phyloP scores from a whole-genome alignment of 495 filamentous ascomycete genomes.

The Terfezia boudieri region DNA sequence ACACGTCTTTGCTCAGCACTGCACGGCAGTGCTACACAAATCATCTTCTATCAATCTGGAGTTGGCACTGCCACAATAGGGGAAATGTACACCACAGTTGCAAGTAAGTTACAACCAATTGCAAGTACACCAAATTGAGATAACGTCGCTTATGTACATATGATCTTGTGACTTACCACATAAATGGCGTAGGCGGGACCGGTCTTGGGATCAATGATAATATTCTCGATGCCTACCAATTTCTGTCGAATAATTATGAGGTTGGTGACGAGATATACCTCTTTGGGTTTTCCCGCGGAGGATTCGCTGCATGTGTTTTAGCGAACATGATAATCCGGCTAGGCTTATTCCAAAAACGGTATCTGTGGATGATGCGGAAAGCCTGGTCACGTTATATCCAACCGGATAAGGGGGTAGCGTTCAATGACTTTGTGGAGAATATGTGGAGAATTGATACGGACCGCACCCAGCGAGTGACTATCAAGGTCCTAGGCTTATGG shows the following conservation, averaged over 20 bases:
- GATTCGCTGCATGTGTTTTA: constrained; percentile 37
- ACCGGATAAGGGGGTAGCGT: neutral
- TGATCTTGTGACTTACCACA: neutral
- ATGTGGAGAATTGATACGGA: neutral
- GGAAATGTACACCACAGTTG: constrained; percentile 24
- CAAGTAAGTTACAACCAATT: constrained; percentile 20
- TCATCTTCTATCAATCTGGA: constrained; percentile 31
- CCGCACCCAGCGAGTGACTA: no score
- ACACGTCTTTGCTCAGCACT: neutral
- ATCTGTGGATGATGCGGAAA: neutral
- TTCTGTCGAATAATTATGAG: constrained; percentile 42
- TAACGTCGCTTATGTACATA: neutral
- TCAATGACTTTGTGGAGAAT: neutral
- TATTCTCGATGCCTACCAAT: constrained; percentile 43
- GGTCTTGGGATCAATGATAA: constrained; percentile 22
- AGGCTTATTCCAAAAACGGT: neutral
- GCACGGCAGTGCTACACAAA: constrained; percentile 13
- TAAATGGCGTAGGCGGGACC: neutral
- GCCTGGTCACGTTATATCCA: neutral
- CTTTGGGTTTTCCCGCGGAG: constrained; percentile 48
- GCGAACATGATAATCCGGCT: neutral
- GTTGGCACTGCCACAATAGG: constrained; percentile 25
- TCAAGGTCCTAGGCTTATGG: no score
- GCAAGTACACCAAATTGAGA: constrained; percentile 3
- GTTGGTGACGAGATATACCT: constrained; percentile 48